Evolutionary conservation across 2,329 filamentous ascomycete genomes (phyloP), one percentile per base, ranked within the genome.

Genomic region (Myriosclerotinia scirpicola): DNA sequence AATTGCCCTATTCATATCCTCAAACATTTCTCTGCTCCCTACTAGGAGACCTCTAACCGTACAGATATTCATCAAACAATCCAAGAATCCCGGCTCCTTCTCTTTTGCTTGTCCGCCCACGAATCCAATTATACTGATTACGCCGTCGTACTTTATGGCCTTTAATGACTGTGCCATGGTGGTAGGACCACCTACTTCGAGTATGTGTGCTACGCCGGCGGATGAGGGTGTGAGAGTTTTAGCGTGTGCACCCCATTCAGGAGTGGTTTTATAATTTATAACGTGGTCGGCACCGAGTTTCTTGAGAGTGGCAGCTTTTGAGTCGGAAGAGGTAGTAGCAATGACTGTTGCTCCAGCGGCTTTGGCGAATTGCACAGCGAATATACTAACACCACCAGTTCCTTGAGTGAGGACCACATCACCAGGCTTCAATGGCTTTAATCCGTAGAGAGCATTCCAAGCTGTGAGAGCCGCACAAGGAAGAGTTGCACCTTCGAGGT

Each of bases 381-480:
- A 76, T 15, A 76, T 73, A 52, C 74, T 76, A 3, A 82, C 80
- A 3, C 80, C 80, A 1, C 80, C 79, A 0, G 79, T 81, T 9
- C 80, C 80, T 64, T 80, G 78, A 0, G 77, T 79, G 9, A 82
- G 73, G 0, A 81, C 78, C 67, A 73, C 75, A 9, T 80, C 72
- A 0, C 78, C 79, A 0, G 77, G 72, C 3, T 62, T 70, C 30
- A 79, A 54, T 1, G 70, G 65, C 77, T 78, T 75, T 60, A 70
- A 82, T 55, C 84, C 84, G 61, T 83, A 86, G 4, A 87, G 75
- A 8, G 82, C 82, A 70, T 87, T 87, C 85, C 84, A 87, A 1
- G 83, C 82, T 0, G 84, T 85, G 14, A 86, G 67, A 1, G 79
- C 83, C 0, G 84, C 84, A 68, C 83, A 85, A 2, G 79, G 74